These are phyloP conservation scores for Salix purpurea DNA, from an alignment of 345 rosid species.

Conservation along the genomic window DNA sequence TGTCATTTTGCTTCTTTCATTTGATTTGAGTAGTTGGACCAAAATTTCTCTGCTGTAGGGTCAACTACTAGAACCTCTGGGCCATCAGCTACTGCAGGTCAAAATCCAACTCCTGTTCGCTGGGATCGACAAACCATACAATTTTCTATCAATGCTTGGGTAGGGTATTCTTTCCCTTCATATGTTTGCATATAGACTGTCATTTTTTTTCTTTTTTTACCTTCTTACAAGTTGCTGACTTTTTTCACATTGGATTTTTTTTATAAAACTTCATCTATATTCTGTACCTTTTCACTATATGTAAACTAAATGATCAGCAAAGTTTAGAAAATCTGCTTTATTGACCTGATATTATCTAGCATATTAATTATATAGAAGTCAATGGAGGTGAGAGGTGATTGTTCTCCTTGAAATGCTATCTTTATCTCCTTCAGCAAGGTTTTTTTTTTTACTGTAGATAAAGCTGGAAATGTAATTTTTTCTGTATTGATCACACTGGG, in stretches of 20 bases:
- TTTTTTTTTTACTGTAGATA: not conserved
- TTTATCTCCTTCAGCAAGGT: not conserved
- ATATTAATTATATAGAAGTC: not conserved
- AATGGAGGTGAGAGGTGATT: not conserved
- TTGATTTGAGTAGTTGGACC: not conserved
- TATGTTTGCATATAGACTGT: not conserved
- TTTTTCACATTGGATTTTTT: no score
- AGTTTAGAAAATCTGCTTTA: no score
- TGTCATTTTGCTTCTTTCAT: not conserved
- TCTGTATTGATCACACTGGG: not conserved
- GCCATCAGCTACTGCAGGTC: slow-evolving; percentile 50
- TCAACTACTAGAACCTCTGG: slow-evolving; percentile 61
- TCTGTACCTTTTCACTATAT: not conserved
- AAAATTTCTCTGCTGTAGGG: slow-evolving; percentile 38
- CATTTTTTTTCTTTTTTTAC: not conserved
- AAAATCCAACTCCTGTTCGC: slow-evolving; percentile 48
- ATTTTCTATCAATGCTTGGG: slow-evolving; percentile 99
- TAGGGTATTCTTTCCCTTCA: slow-evolving; percentile 17
- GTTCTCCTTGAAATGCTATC: not conserved
- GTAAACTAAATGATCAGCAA: not conserved
- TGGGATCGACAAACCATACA: slow-evolving; percentile 92
- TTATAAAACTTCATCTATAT: not conserved
- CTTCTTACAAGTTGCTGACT: not conserved
- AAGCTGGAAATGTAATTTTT: not conserved
- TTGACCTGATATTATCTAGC: not conserved